Evolutionary conservation across 164 flowering plant species (phyloP).

Genomic region (Dillenia turbinata): DNA sequence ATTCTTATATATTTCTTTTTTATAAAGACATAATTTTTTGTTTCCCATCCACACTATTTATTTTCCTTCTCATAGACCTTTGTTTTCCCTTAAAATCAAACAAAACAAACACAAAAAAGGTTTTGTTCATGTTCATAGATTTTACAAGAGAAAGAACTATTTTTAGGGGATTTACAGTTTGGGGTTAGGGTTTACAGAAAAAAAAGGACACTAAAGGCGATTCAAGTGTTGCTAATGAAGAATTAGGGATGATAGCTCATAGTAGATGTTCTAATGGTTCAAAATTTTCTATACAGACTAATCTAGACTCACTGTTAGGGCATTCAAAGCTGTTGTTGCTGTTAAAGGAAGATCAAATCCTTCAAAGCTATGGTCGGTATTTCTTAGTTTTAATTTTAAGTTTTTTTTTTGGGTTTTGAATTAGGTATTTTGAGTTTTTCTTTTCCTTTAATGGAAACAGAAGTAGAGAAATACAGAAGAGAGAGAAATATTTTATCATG

Average conservation of each 20-base stretch:
- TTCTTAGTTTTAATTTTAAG: background rate
- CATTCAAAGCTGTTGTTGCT: conserved; percentile 62
- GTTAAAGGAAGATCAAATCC: conserved; percentile 84
- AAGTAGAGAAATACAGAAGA: too few species aligned
- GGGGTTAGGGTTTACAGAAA: conserved; percentile 6
- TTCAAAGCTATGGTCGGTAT: conserved; percentile 63
- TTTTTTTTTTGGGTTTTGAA: background rate
- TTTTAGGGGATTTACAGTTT: conserved; percentile 1
- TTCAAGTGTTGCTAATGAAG: conserved; percentile 31
- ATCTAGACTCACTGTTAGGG: conserved; percentile 46
- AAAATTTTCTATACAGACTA: conserved; percentile 52
- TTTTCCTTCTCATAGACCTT: background rate
- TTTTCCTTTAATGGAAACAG: background rate
- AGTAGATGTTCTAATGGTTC: conserved; percentile 75
- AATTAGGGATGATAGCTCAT: conserved; percentile 32
- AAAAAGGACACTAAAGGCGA: conserved; percentile 57
- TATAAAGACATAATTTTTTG: background rate
- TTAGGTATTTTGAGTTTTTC: conserved; percentile 2
- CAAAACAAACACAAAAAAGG: background rate
- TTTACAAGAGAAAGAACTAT: background rate
- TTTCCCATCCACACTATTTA: background rate
- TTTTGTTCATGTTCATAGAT: too few species aligned
- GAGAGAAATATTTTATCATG: too few species aligned
- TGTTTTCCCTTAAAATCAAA: background rate
- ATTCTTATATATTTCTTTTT: background rate